Evolutionary conservation across 352 stramenopile genomes (phyloP), one percentile per base, ranked within the genome.

Genomic region (Phytophthora pinifolia): DNA sequence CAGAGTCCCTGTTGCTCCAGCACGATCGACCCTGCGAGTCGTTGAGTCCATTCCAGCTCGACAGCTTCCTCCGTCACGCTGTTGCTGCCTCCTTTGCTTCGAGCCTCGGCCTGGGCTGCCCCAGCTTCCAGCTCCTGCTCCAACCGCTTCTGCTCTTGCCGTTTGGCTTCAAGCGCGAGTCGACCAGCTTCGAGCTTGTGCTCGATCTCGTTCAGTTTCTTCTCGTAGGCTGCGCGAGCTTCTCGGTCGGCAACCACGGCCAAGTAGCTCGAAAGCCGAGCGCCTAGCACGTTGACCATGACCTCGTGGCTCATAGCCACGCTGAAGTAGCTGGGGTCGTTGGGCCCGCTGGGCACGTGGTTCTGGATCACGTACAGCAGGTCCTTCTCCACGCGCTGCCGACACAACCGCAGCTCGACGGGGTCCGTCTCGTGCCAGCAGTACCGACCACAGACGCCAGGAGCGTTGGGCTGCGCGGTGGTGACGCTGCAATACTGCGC

Each of bases 351-450:
- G 4, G 61, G 54, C 38, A 54, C 46, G 12, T 55, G 44, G 57
- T 87, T 90, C 39, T 74, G 52, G 20, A 82, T 65, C 7, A 88
- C 62, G 46, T 86, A 78, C 2, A 79, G 17, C 36, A 75, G 67
- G 56, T 90, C 80, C 13, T 79, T 79, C 44, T 85, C 80, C 9
- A 70, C 41, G 0, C 83, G 72, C 32, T 39, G 46, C 1, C 76
- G 74, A 54, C 68, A 75, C 20, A 93, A 51, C 5, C 70, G 47
- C 1, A 52, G 41, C 25, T 58, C 50, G 0, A 56, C 43, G 13
- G 81, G 72, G 2, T 76, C 59, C 10, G 49, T 56, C 51, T 67
- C 65, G 42, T 93, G 80, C 83, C 83, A 93, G 35, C 65, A 81
- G 36, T 83, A 86, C 12, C 83, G 78, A 9, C 80, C 78, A 17